Percentiles rank a stretch among this genome's conserved stretches.
These are phyloP conservation scores for Aspergillus asperescens DNA, from an alignment of 495 filamentous ascomycete species.

Conservation along the genomic window DNA sequence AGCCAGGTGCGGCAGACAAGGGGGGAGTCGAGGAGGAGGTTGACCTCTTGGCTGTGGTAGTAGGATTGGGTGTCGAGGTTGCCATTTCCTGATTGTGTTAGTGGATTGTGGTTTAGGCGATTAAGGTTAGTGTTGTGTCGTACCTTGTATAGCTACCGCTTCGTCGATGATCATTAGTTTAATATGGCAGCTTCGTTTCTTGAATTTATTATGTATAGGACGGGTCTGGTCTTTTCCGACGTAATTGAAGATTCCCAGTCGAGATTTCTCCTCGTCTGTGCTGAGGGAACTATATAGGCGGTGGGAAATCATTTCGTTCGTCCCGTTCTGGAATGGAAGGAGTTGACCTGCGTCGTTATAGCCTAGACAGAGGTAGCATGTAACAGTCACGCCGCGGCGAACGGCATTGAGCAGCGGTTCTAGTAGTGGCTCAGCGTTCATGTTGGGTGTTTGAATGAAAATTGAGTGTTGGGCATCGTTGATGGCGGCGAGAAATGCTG, in stretches of 20 bases:
- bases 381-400: conserved; percentile 60
- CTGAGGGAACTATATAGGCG: conserved; percentile 49
- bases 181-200: conserved; percentile 63
- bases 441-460: conserved; percentile 70
- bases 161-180: conserved; percentile 73
- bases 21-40: conserved; percentile 62
- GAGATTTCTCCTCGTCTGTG: conserved; percentile 37
- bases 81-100: conserved; percentile 49
- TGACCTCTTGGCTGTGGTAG: conserved; percentile 72
- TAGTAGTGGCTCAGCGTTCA: conserved; percentile 65
- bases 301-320: conserved; percentile 64
- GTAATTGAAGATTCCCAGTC: conserved; percentile 60
- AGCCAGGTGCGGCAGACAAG: conserved; percentile 58
- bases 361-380: conserved; percentile 65
- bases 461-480: conserved; percentile 55
- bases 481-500: conserved; percentile 62
- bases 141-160: conserved; percentile 56
- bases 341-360: conserved; percentile 77
- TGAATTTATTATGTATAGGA: conserved; percentile 57
- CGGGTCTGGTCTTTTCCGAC: conserved; percentile 63
- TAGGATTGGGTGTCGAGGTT: conserved; percentile 81
- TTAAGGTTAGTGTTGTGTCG: neutral
- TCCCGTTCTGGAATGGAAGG: conserved; percentile 68
- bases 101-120: neutral
- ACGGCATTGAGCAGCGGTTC: conserved; percentile 57